A percentile compares a stretch with the other conserved stretches of the same genome.
Evolutionary conservation across 371 early-diverging fungal genomes (phyloP).

Genomic region (Mortierella sp.): DNA sequence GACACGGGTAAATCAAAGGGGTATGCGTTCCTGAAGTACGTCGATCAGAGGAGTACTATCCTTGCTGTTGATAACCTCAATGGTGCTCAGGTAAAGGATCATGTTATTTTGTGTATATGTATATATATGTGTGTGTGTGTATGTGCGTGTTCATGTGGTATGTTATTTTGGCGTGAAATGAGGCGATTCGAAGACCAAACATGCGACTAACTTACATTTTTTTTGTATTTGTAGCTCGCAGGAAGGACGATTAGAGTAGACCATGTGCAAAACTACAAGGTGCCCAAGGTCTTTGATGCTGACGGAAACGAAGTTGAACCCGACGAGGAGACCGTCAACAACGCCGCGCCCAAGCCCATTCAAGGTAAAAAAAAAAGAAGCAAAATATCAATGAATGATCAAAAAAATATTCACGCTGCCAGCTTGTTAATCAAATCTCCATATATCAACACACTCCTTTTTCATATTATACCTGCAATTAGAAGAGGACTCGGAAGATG

Average conservation of each 20-base stretch:
- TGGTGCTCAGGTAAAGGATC: conserved; percentile 73
- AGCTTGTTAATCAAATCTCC: no score
- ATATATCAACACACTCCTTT: background rate
- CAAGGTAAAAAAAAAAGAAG: conserved; percentile 49
- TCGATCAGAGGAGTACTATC: conserved; percentile 92
- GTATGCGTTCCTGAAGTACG: conserved; percentile 94
- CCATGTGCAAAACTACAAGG: conserved; percentile 79
- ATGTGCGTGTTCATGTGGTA: background rate
- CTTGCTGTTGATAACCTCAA: conserved; percentile 97
- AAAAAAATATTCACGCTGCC: no score
- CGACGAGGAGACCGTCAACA: conserved; percentile 63
- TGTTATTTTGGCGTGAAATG: no score
- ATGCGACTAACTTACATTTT: background rate
- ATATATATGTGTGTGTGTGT: no score
- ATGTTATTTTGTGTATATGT: background rate
- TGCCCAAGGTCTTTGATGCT: conserved; percentile 63
- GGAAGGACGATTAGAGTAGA: conserved; percentile 81
- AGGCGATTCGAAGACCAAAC: no score
- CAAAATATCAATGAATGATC: background rate
- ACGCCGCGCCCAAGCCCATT: conserved; percentile 75
- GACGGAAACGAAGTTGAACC: conserved; percentile 61
- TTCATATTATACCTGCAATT: background rate
- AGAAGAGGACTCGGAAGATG: conserved; percentile 26
- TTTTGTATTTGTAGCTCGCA: conserved; percentile 62
- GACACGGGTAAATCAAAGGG: conserved; percentile 92